phyloP scores from a whole-genome alignment of 176 grass and related monocot genomes.

The Lolium rigidum region DNA sequence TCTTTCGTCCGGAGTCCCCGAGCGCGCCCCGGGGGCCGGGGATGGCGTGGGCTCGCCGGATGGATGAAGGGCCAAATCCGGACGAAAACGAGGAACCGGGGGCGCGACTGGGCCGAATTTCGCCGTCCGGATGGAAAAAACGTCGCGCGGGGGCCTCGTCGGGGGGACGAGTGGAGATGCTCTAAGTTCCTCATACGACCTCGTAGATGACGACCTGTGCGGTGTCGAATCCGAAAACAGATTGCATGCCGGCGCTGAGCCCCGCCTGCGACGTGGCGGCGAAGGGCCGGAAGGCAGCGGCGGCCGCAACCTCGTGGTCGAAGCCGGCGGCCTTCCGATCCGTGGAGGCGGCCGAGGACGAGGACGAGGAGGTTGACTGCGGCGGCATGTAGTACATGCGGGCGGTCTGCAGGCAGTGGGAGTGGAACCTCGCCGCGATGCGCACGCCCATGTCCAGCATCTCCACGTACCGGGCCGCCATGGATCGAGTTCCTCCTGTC shows the following conservation, averaged over 20 bases:
- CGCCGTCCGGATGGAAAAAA: too few relatives aligned
- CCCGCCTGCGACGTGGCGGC: not conserved
- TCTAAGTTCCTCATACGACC: conserved; percentile 5
- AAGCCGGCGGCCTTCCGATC: not conserved
- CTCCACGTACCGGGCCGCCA: conserved; percentile 52
- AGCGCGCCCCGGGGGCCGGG: too few relatives aligned
- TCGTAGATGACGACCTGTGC: conserved; percentile 47
- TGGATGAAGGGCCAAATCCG: too few relatives aligned
- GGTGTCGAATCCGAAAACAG: conserved; percentile 17
- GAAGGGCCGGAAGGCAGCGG: conserved; percentile 10
- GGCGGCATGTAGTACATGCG: conserved; percentile 89
- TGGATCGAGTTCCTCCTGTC: too few relatives aligned
- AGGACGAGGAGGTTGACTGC: not conserved
- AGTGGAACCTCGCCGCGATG: conserved; percentile 70
- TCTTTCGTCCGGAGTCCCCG: too few relatives aligned
- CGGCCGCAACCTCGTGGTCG: not conserved
- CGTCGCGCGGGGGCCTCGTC: too few relatives aligned
- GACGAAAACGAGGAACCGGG: too few relatives aligned
- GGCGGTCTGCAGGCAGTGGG: conserved; percentile 81
- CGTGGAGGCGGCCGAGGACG: not conserved
- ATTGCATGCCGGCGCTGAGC: not conserved
- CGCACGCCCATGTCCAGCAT: conserved; percentile 75
- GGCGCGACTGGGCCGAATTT: too few relatives aligned
- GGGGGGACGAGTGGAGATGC: too few relatives aligned
- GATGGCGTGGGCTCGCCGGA: too few relatives aligned